Base-by-base conservation (phyloP, 345 rosid species). In the Erucastrum elatum region DNA sequence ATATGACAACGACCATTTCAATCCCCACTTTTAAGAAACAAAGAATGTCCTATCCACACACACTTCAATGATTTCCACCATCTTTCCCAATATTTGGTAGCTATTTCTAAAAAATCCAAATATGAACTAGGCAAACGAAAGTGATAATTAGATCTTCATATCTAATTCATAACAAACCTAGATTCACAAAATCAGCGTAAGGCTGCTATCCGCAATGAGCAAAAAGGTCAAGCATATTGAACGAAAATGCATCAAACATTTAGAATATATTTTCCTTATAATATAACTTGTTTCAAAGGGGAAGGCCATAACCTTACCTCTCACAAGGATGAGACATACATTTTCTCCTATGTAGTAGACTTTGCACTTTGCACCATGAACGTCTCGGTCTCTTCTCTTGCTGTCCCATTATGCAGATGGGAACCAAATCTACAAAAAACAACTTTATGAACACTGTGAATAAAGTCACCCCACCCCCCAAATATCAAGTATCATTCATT, bases 21-120 rank as follows among this genome's bases (percentile, higher is more conserved):
- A 55, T 27, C 8, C 30, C 9, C 3, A 33, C 58, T 12, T 39
- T 8, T 29, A 33, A 69, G 7, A 21, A 33, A 13, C 58, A 35
- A 29, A 64, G 25, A 72, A 66, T 65, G 63, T 64, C 62, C 59
- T 44, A 58, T 58, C 74, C 25, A 66, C 73, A 78, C 73, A 78
- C 64, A 72, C 63, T 25, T 72, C 9, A 31, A 0, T 16, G 74
- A 44, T 56, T 56, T 78, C 76, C 66, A 71, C 56, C 56, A 51
- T 51, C 30, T 8, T 78, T 59, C 13, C 39, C 6, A 31, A 58
- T 30, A 8, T 56, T 30, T 53, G 10, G 8, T 39, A 9, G 46
- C 67, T 17, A 15, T 61, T 49, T 46, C 49, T 68, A 17, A 21
- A 21, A 4, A 6, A 53, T 53, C 59, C 25, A 15, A 15, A 53